Conservation (phyloP, 257 asterid species). For the Asclepias syriaca region DNA sequence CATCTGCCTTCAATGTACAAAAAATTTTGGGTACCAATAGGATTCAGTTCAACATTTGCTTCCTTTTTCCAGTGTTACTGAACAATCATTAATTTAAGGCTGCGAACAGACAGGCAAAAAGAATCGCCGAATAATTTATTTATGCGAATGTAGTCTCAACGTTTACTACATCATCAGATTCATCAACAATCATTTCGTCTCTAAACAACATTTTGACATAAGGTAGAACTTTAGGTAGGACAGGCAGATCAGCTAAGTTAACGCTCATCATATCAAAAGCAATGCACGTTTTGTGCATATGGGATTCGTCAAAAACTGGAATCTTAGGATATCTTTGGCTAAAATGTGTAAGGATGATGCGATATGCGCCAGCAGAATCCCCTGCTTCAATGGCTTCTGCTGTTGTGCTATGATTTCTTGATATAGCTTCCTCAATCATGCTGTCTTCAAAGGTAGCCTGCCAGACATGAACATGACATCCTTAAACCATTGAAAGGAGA, state of each 20-base stretch:
- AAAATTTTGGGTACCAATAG: background rate
- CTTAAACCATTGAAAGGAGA: too few species aligned
- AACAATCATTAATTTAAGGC: background rate
- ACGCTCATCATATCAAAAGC: constrained; percentile 97
- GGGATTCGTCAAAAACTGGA: constrained; percentile 73
- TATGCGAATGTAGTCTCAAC: constrained; percentile 34
- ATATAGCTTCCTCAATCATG: constrained; percentile 70
- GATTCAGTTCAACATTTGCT: background rate
- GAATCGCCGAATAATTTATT: background rate
- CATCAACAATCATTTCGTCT: constrained; percentile 66
- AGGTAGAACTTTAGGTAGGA: constrained; percentile 77
- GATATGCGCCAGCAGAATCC: constrained; percentile 70
- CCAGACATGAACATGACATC: constrained; percentile 1
- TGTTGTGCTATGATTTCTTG: constrained; percentile 90
- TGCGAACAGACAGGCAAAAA: background rate
- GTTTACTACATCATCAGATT: constrained; percentile 51
- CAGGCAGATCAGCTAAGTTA: constrained; percentile 74
- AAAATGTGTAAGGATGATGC: constrained; percentile 82
- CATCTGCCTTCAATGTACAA: background rate
- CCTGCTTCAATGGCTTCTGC: constrained; percentile 82
- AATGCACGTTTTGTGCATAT: constrained; percentile 74
- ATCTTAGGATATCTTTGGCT: constrained; percentile 97
- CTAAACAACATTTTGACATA: constrained; percentile 65
- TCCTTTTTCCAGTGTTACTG: background rate
- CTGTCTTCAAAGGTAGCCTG: constrained; percentile 97